Evolutionary conservation across 139 green algal species (phyloP), one percentile per base, ranked within the genome.

Genomic region (Chlamydomonas schloesseri): DNA sequence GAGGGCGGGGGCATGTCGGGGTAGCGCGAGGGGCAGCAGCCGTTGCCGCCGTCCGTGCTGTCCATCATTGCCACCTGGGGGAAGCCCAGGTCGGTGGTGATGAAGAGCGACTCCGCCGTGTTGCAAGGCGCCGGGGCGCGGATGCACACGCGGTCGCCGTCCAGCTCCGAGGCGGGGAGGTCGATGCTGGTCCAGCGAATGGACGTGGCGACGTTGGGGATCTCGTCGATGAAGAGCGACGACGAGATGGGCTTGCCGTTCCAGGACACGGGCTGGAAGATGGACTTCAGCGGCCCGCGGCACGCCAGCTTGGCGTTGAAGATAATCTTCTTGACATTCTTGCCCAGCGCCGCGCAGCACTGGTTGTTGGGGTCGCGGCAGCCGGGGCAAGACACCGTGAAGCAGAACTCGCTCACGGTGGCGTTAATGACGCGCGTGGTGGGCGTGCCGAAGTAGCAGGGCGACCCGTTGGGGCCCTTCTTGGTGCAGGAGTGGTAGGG

Each of bases 321-420:
- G 28, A 73, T 24, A 26, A 83, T 62, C 75, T 83, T 83, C 57
- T 83, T 64, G 5, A 83, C 28, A 24, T 83, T 83, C 15, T 21
- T 21, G 3, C 34, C 60, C 26, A 83, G 57, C 0, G 17, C 31
- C 11, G 20, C 1, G 34, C 75, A 83, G 36, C 75, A 83, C 24
- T 26, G 0, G 58, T 60, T 72, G 47, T 5, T 42, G 20, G 15
- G 1, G 15, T 58, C n/a, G 58, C 28, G n/a, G 53, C 75, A 83
- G 75, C 75, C 75, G 15, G 75, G 58, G 31, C 75, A 83, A 0
- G 1, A 15, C 0, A 62, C 58, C 24, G 75, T 83, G 75, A 83
- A 83, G 75, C 75, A 83, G 20, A 83, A 83, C 34, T 83, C 75
- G 60, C 23, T 67, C 20, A 82, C 11, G 20, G 34, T 71, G 24